phyloP scores from a whole-genome alignment of 179 eudicot genomes.

The Carnegiea gigantea region DNA sequence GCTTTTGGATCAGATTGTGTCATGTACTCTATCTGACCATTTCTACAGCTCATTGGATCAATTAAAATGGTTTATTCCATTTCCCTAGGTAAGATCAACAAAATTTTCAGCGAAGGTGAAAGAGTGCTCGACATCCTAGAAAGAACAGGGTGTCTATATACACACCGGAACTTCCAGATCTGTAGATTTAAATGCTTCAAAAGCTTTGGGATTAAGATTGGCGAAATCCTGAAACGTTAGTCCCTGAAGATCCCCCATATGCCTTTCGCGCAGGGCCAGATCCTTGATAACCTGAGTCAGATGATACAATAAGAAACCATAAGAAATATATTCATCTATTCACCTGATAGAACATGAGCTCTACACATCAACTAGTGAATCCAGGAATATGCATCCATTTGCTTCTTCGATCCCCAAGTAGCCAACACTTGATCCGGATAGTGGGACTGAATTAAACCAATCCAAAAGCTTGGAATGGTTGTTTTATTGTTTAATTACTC shows the following conservation, averaged over 20 bases:
- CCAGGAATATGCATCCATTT: not conserved
- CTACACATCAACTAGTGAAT: no score
- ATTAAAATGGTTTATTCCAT: no score
- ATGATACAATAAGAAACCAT: conserved; percentile 3
- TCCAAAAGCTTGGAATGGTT: not conserved
- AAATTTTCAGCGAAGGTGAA: not conserved
- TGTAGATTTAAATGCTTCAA: conserved; percentile 46
- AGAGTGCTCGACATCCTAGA: not conserved
- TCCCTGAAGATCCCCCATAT: conserved; percentile 84
- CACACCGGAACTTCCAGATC: conserved; percentile 71
- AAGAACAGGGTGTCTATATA: not conserved
- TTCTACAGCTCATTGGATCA: no score
- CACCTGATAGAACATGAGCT: not conserved
- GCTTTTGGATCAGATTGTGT: not conserved
- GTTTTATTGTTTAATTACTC: conserved; percentile 3
- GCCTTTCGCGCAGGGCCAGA: conserved; percentile 64
- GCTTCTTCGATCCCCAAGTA: no score
- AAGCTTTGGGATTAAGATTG: conserved; percentile 50
- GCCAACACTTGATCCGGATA: no score
- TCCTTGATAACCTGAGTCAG: conserved; percentile 57
- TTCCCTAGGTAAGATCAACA: no score
- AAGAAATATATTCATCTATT: not conserved
- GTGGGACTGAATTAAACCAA: no score
- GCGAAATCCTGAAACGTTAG: conserved; percentile 37
- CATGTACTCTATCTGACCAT: no score